phyloP scores from a whole-genome alignment of 2,329 filamentous ascomycete species.

The Clathrospora elynae region DNA sequence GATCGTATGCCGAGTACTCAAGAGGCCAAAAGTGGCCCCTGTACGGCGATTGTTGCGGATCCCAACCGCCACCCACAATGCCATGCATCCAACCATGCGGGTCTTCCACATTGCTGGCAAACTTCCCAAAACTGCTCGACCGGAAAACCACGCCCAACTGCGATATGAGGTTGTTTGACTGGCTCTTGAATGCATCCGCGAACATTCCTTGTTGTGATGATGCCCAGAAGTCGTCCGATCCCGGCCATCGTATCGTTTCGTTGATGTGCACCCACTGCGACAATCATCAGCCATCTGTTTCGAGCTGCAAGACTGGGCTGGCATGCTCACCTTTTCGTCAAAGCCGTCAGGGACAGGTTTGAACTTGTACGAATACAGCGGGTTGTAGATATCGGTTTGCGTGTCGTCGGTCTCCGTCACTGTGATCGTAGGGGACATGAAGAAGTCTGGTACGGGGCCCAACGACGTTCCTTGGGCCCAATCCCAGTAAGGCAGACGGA shows the following conservation, averaged over 20 bases:
- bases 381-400: conserved; percentile 30
- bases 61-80: conserved; percentile 53
- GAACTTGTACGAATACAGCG: conserved; percentile 39
- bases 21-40: conserved; percentile 74
- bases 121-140: conserved; percentile 16
- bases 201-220: conserved; percentile 22
- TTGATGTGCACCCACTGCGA: conserved; percentile 32
- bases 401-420: conserved; percentile 27
- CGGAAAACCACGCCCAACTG: conserved; percentile 11
- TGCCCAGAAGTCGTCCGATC: conserved; percentile 21
- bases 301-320: too few species aligned
- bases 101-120: conserved; percentile 45
- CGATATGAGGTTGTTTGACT: conserved; percentile 47
- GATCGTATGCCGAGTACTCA: conserved; percentile 75
- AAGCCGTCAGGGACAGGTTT: conserved; percentile 33
- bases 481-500: conserved; percentile 46
- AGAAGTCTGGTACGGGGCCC: conserved; percentile 33
- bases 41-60: conserved; percentile 2
- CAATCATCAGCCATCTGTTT: background rate
- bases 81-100: conserved; percentile 39
- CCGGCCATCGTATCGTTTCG: conserved; percentile 42
- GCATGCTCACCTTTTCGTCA: conserved; percentile 25
- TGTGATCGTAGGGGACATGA: conserved; percentile 22
- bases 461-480: conserved; percentile 34
- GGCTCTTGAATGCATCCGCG: conserved; percentile 19